Evolutionary conservation across 2,329 filamentous ascomycete genomes (phyloP), one percentile per base, ranked within the genome.

Genomic region (Penicillium sp.): DNA sequence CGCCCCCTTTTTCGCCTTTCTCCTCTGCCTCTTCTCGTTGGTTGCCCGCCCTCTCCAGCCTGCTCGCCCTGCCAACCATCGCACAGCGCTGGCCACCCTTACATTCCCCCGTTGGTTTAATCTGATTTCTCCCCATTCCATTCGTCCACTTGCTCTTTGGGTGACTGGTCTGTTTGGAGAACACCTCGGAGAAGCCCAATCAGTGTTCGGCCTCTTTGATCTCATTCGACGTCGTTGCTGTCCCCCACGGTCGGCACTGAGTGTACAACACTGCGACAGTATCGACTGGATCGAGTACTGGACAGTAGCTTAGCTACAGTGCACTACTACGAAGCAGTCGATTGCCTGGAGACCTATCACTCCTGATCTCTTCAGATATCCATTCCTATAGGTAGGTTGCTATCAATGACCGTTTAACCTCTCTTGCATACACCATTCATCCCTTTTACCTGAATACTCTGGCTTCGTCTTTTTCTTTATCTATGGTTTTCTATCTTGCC

Each of bases 1-100:
- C 70, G 70, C 68, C 70, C 66, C 69, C 68, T 65, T 67, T 68
- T 67, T 66, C 66, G 63, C 68, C 71, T 73, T 67, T 65, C 71
- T 66, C 71, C 66, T 74, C 70, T 75, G 73, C 71, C 72, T 65
- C 67, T 68, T 75, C 74, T 76, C 74, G 74, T 76, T 76, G 74
- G 74, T 75, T 69, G 70, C 73, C 70, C 66, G 60, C 58, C 65
- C 63, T 68, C 64, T 67, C 69, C 70, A 68, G 60, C 60, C 60
- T 62, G 57, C 64, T 67, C 67, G 64, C 68, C 66, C 70, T 67
- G 31, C 66, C 66, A 69, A 68, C 63, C 63, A 67, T 66, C 61
- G 65, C 64, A 63, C 65, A 66, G 60, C 60, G 54, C 60, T 49
- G 55, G 41, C 47, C 55, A 54, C 55, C 56, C 60, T 66, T 61